Conservation (phyloP, 768 basidiomycete genomes). For the Rhizopogon vinicolor region DNA sequence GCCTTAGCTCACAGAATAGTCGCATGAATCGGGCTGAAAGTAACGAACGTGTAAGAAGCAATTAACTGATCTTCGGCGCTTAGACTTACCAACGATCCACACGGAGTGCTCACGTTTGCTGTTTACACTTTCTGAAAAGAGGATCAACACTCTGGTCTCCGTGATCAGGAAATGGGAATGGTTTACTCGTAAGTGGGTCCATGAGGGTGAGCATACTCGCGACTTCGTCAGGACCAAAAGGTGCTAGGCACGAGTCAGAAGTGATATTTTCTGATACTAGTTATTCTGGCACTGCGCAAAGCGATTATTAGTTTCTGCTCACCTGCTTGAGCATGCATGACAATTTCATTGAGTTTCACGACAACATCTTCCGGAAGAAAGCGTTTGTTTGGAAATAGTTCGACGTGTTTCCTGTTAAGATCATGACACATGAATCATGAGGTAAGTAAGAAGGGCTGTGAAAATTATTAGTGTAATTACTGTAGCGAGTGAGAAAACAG, state of each 20-base stretch:
- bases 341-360: conserved; percentile 1
- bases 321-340: conserved; percentile 1
- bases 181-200: conserved; percentile 27
- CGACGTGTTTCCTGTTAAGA: background rate
- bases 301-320: background rate
- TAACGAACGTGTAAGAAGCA: background rate
- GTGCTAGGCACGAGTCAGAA: conserved; percentile 32
- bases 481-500: too few relatives aligned
- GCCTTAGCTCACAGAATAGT: conserved; percentile 29
- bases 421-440: too few relatives aligned
- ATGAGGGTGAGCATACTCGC: conserved; percentile 29
- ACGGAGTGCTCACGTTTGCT: background rate
- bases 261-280: conserved; percentile 30
- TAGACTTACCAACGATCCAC: background rate
- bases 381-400: conserved; percentile 7
- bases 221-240: conserved; percentile 30
- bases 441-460: background rate
- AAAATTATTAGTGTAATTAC: background rate
- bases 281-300: conserved; percentile 20
- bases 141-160: background rate
- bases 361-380: conserved; percentile 12
- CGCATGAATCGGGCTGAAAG: conserved; percentile 37
- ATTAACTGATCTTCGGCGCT: background rate
- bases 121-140: background rate
- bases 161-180: background rate